Base-by-base conservation (phyloP, 1,284 basidiomycete genomes). In the Heimioporus retisporus region DNA sequence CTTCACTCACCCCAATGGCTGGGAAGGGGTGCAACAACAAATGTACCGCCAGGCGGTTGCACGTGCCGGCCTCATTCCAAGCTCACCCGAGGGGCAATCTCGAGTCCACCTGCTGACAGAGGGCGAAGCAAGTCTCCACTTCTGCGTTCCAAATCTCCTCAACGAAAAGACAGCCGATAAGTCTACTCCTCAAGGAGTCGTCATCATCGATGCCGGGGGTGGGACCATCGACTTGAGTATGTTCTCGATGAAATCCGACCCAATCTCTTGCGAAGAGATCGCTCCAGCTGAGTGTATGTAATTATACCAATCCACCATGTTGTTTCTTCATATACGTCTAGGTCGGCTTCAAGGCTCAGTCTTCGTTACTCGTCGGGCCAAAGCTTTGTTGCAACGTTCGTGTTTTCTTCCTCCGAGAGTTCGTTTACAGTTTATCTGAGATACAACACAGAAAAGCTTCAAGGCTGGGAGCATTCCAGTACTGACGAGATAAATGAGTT, bases 81-180 rank as follows among this genome's bases (percentile, higher is more conserved):
- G 40, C 11, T 68, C 61, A 0, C 46, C 21, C 0, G 71, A 69
- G 1, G 81, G 77, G 0, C 75, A 69, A 18, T 58, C 71, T 6
- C 79, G 79, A 1, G 66, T 86, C 0, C 77, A 77, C 19, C 82
- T 85, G 60, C 78, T 85, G 10, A 82, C 82, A 0, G 84, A 85
- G 65, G 84, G 82, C 6, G 84, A 85, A 67, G 84, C 84, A 0
- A 82, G 81, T 67, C 67, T 85, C 6, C 80, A 85, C 64, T 84
- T 77, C 64, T 85, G 83, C 64, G 60, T 85, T 11, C 65, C 74
- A 11, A 78, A 71, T 60, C n/a, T 54, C 8, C 23, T 31, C 40
- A 40, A 19, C 14, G n/a, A n/a, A n/a, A n/a, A n/a, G n/a, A n/a
- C 28, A 18, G 46, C 25, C n/a, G 46, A 31, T n/a, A 4, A 31